These are phyloP conservation scores for Termitomyces sp. DNA, from an alignment of 768 basidiomycete genomes.

Conservation along the genomic window DNA sequence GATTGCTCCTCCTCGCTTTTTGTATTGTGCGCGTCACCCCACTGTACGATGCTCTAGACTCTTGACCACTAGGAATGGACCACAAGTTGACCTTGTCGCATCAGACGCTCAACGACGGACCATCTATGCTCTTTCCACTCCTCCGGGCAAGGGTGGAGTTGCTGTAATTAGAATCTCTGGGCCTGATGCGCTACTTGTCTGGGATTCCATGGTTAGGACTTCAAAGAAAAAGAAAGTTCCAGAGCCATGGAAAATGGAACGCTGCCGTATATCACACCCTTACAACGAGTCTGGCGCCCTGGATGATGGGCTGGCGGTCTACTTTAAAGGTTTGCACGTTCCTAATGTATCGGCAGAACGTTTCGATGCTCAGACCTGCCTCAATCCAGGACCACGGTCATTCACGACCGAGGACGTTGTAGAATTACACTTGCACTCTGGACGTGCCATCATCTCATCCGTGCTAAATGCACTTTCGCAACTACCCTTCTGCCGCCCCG, in stretches of 20 bases:
- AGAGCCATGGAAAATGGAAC: constrained; percentile 62
- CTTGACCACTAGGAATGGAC: background rate
- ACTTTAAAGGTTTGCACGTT: constrained; percentile 59
- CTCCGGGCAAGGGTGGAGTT: constrained; percentile 80
- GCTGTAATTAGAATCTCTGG: constrained; percentile 83
- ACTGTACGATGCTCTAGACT: background rate
- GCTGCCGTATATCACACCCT: constrained; percentile 66
- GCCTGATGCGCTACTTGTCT: constrained; percentile 60
- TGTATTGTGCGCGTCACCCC: background rate
- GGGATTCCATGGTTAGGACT: constrained; percentile 46
- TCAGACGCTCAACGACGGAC: constrained; percentile 61
- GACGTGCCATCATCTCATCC: constrained; percentile 71
- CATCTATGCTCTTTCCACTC: constrained; percentile 86
- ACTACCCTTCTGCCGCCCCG: constrained; percentile 65
- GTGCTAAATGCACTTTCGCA: constrained; percentile 59
- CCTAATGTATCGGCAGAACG: background rate
- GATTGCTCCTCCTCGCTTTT: background rate
- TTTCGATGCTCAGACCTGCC: background rate
- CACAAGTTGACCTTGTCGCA: constrained; percentile 14
- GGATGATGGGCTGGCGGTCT: constrained; percentile 80
- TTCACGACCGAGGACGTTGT: constrained; percentile 82
- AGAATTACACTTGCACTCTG: constrained; percentile 86
- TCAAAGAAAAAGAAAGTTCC: constrained; percentile 27
- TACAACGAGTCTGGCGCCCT: constrained; percentile 46
- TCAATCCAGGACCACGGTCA: constrained; percentile 58